Conservation (phyloP, 2,329 filamentous ascomycete genomes). For the Neonectria punicea region DNA sequence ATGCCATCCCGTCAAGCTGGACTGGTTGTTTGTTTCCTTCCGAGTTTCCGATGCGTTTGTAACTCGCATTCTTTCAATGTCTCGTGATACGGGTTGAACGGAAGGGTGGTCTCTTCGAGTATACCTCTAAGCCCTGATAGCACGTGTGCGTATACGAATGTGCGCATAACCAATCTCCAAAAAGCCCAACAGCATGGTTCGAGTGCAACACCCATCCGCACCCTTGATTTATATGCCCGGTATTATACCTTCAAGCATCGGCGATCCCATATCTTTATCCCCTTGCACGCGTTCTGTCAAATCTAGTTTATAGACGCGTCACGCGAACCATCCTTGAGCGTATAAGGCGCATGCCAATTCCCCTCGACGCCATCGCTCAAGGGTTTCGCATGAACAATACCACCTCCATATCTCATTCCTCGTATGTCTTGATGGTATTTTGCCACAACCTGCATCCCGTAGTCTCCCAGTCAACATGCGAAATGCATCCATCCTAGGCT, state of each 20-base stretch:
- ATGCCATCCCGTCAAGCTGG: not conserved
- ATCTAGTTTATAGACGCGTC: not conserved
- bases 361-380: not conserved
- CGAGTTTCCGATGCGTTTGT: not conserved
- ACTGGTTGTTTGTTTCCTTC: constrained; percentile 6
- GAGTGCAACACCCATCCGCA: not conserved
- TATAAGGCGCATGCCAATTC: not conserved
- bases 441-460: not conserved
- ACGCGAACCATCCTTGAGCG: not conserved
- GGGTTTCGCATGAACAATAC: no score
- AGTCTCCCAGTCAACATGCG: not conserved
- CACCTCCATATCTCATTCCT: not conserved
- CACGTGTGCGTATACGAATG: no score
- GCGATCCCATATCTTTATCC: not conserved
- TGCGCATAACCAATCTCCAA: not conserved
- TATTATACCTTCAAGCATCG: not conserved
- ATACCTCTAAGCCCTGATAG: no score
- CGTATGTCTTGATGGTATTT: not conserved
- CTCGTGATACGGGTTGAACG: not conserved
- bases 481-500: constrained; percentile 23
- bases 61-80: not conserved
- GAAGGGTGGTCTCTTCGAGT: not conserved
- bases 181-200: not conserved
- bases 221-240: not conserved
- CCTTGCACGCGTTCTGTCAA: not conserved